These are phyloP conservation scores for Tubosaeta sp. DNA, from an alignment of 768 basidiomycete genomes.

Conservation along the genomic window DNA sequence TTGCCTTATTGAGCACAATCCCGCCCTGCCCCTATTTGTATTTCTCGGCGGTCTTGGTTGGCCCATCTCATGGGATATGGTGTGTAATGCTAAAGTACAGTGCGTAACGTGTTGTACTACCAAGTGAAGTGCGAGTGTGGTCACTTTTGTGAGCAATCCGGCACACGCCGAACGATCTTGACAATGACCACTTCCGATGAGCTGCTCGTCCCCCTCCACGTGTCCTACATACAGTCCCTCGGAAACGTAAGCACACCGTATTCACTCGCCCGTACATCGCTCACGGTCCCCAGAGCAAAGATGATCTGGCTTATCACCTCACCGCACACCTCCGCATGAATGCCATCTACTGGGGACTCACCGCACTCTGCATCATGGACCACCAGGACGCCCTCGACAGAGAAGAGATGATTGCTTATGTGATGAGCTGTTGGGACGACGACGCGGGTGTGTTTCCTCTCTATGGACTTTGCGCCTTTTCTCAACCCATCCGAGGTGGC, in stretches of 20 bases:
- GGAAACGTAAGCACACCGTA: constrained; percentile 47
- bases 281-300: constrained; percentile 52
- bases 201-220: constrained; percentile 55
- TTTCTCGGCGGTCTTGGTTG: too few species aligned
- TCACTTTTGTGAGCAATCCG: background rate
- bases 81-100: too few species aligned
- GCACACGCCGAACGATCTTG: constrained; percentile 7
- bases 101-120: too few species aligned
- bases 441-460: constrained; percentile 55
- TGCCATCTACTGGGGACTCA: constrained; percentile 95
- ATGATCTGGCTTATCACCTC: constrained; percentile 84
- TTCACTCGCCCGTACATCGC: background rate
- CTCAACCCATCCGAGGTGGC: constrained; percentile 50
- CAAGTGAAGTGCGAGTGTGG: too few species aligned
- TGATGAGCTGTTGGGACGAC: constrained; percentile 94
- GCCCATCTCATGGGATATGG: too few species aligned
- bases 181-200: constrained; percentile 6
- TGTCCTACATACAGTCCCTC: constrained; percentile 71
- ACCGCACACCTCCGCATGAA: constrained; percentile 93
- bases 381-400: constrained; percentile 72
- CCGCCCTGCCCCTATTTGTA: background rate
- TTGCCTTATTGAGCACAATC: background rate
- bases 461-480: background rate
- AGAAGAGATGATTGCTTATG: constrained; percentile 83
- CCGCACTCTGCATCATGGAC: constrained; percentile 79